Evolutionary conservation across 495 filamentous ascomycete species (phyloP).

Genomic region (Penicillium argentinense): DNA sequence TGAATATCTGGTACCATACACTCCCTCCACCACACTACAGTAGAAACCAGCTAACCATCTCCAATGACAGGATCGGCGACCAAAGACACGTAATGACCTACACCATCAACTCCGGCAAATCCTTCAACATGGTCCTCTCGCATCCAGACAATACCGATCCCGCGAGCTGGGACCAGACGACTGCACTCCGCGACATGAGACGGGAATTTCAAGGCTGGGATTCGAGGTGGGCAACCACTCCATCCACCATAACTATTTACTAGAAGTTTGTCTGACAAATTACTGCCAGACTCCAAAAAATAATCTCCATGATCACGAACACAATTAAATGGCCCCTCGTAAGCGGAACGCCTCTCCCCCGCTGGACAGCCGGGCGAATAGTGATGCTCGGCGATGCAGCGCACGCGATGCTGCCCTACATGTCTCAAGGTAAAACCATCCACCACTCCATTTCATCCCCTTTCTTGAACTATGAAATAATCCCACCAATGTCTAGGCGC

Average conservation of each 20-base stretch:
- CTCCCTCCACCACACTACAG: background rate
- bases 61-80: slow-evolving; percentile 29
- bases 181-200: slow-evolving; percentile 37
- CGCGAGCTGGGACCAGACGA: slow-evolving; percentile 34
- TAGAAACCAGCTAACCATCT: no score
- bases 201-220: slow-evolving; percentile 44
- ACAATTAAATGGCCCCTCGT: slow-evolving; percentile 44
- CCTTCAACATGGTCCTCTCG: slow-evolving; percentile 52
- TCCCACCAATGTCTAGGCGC: no score
- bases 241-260: background rate
- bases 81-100: slow-evolving; percentile 50
- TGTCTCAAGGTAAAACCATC: slow-evolving; percentile 38
- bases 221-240: slow-evolving; percentile 28
- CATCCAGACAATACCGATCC: slow-evolving; percentile 46
- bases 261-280: no score
- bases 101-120: slow-evolving; percentile 45
- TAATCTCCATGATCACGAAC: slow-evolving; percentile 38
- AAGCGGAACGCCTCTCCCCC: slow-evolving; percentile 25
- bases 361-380: slow-evolving; percentile 34
- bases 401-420: slow-evolving; percentile 52
- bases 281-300: slow-evolving; percentile 31
- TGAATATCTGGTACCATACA: slow-evolving; percentile 41
- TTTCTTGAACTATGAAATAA: background rate
- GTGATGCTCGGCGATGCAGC: slow-evolving; percentile 50
- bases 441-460: background rate